phyloP scores from a whole-genome alignment of 2,329 filamentous ascomycete species.

The Arthrinium phaeospermum region DNA sequence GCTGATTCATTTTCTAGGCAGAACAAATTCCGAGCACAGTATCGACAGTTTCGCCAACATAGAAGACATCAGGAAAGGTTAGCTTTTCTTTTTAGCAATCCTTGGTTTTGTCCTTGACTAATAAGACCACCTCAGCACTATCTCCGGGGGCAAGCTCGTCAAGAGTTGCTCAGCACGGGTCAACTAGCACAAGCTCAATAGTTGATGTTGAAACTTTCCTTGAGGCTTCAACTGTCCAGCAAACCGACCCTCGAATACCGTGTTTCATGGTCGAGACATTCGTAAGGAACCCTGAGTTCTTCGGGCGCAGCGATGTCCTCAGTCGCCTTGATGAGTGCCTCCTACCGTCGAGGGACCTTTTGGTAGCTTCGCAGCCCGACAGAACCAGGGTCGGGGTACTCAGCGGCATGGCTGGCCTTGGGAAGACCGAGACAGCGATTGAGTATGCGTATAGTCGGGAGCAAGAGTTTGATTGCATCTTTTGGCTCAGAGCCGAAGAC shows the following conservation, averaged over 20 bases:
- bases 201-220: neutral
- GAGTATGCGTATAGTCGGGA: neutral
- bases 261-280: neutral
- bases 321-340: neutral
- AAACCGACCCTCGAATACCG: neutral
- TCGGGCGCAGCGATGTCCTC: neutral
- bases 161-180: neutral
- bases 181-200: neutral
- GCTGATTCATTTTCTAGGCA: neutral
- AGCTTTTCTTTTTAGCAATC: neutral
- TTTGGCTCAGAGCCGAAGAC: neutral
- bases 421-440: neutral
- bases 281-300: neutral
- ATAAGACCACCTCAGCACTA: neutral
- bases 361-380: neutral
- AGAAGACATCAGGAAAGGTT: neutral
- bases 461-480: neutral
- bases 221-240: neutral
- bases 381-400: neutral
- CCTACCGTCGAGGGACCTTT: neutral
- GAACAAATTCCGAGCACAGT: neutral
- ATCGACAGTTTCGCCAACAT: neutral
- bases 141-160: neutral
- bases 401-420: neutral
- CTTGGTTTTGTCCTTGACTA: neutral